Base-by-base conservation (phyloP, 768 basidiomycete species). In the Macrolepiota albuminosa region DNA sequence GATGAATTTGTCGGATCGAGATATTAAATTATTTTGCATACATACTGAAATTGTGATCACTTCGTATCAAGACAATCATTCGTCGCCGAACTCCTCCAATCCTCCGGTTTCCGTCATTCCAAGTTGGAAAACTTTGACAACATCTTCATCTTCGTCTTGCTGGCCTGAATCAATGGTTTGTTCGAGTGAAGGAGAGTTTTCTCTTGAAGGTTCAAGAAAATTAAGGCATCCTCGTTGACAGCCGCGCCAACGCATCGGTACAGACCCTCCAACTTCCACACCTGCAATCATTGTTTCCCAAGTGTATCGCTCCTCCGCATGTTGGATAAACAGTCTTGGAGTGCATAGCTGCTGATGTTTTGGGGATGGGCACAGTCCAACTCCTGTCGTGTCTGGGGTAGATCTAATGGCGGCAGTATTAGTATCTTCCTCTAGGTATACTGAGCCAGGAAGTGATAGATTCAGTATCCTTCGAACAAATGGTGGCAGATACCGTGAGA, bases 221-320 rank as follows among this genome's bases (percentile, higher is more conserved):
- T 78, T 78, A 57, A 92, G 67, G 69, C 89, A 91, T 0, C 84
- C 84, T 52, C 59, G 64, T n/a, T 72, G 67, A 69, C 89, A 92
- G 0, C 89, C 89, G 33, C 87, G 73, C 88, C 89, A 91, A 54
- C 76, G 70, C 34, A 91, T 61, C 24, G 88, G 85, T 6, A 87
- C 85, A 13, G 67, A 63, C 8, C 78, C 83, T 21, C 84, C 82
- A 0, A 87, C 73, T n/a, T 73, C 68, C 26, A 78, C 74, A 6
- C 83, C 81, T 0, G 81, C 84, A 31, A 88, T 72, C 13, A 59
- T 71, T 7, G 67, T 72, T 66, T 86, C 86, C 89, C 89, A 91
- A 3, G 85, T 83, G 60, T 77, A 81, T 58, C 86, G 74, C 70
- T 87, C 83, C 66, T 88, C 87, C 4, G 79, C 80, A 49, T 81